A percentile compares a stretch with the other conserved stretches of the same genome.
These are phyloP conservation scores for Podospora didyma DNA, from an alignment of 495 filamentous ascomycete genomes.

Conservation along the genomic window DNA sequence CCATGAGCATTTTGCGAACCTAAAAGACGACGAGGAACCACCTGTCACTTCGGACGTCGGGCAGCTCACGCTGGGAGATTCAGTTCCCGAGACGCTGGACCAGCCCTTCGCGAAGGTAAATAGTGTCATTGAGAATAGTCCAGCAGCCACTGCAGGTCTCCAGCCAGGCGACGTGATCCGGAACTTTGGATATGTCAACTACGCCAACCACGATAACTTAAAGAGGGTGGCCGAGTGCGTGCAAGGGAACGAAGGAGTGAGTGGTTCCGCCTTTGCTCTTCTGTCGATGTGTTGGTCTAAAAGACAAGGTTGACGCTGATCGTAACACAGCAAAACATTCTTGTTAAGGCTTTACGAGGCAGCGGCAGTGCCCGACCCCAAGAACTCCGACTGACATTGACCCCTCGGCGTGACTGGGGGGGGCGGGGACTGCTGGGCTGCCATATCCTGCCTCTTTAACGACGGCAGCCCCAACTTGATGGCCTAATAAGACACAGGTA, in stretches of 20 bases:
- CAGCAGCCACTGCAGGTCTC: slow-evolving; percentile 79
- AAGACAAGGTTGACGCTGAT: neutral
- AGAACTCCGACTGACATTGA: slow-evolving; percentile 66
- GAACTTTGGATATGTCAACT: slow-evolving; percentile 77
- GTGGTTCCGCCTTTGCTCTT: slow-evolving; percentile 25
- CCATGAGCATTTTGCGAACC: slow-evolving; percentile 68
- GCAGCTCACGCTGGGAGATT: slow-evolving; percentile 25
- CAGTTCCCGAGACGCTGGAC: slow-evolving; percentile 44
- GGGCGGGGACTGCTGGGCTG: slow-evolving; percentile 85
- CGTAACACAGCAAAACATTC: slow-evolving; percentile 54
- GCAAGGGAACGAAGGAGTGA: slow-evolving; percentile 84
- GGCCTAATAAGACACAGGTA: too few species aligned
- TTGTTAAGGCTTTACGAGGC: slow-evolving; percentile 64
- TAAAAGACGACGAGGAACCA: slow-evolving; percentile 32
- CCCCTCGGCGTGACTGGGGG: slow-evolving; percentile 77
- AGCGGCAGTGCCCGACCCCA: slow-evolving; percentile 37
- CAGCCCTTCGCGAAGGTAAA: slow-evolving; percentile 89
- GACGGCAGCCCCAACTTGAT: neutral
- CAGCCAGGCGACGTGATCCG: slow-evolving; percentile 77
- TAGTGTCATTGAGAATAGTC: slow-evolving; percentile 70
- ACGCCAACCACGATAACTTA: slow-evolving; percentile 79
- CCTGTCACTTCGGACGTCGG: neutral
- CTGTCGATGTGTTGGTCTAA: neutral
- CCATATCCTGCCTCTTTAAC: slow-evolving; percentile 71
- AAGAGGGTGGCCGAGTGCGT: slow-evolving; percentile 81